phyloP scores from a whole-genome alignment of 2,329 filamentous ascomycete genomes.

The Rhynchosporium agropyri region DNA sequence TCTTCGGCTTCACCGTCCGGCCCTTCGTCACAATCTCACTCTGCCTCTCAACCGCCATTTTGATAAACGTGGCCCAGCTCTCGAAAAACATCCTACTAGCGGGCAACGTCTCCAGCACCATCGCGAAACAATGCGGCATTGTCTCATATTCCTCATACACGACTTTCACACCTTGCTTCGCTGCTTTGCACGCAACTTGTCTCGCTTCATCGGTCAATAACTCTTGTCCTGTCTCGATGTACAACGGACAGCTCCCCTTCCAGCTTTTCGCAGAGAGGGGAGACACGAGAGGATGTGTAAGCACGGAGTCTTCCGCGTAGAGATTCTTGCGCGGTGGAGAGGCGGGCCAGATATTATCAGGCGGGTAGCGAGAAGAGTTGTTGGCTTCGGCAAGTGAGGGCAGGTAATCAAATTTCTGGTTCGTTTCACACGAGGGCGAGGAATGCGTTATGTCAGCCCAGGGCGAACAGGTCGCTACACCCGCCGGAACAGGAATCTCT shows the following conservation, averaged over 20 bases:
- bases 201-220: slow-evolving; percentile 68
- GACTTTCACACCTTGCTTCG: slow-evolving; percentile 59
- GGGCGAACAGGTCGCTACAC: slow-evolving; percentile 62
- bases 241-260: slow-evolving; percentile 66
- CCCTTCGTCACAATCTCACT: slow-evolving; percentile 45
- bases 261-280: slow-evolving; percentile 62
- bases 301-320: slow-evolving; percentile 57
- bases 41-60: slow-evolving; percentile 40
- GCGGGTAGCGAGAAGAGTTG: slow-evolving; percentile 44
- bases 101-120: slow-evolving; percentile 54
- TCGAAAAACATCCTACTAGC: slow-evolving; percentile 56
- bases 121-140: slow-evolving; percentile 77
- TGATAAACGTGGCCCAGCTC: slow-evolving; percentile 60
- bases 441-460: slow-evolving; percentile 73
- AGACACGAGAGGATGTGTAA: slow-evolving; percentile 69
- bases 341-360: slow-evolving; percentile 61
- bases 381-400: slow-evolving; percentile 44
- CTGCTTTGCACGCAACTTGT: slow-evolving; percentile 60
- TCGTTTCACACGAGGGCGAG: slow-evolving; percentile 56
- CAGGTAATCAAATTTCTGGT: slow-evolving; percentile 66
- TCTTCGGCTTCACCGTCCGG: slow-evolving; percentile 53
- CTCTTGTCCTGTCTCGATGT: slow-evolving; percentile 71
- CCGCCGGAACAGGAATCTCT: slow-evolving; percentile 67
- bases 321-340: slow-evolving; percentile 55
- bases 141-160: slow-evolving; percentile 74